phyloP scores from a whole-genome alignment of 306 rosid species.

The Gastrolobium villosum region DNA sequence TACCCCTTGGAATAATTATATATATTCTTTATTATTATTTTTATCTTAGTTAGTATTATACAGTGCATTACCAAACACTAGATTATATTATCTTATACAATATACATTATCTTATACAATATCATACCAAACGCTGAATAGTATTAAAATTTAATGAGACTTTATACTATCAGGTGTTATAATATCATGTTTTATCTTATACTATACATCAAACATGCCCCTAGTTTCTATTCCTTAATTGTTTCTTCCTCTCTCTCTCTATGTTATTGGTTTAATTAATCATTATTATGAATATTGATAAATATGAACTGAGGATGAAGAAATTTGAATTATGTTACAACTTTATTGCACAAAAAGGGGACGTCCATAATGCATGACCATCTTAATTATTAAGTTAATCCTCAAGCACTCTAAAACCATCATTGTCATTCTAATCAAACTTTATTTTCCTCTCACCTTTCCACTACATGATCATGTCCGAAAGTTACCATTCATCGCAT shows the following conservation, averaged over 20 bases:
- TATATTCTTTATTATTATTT: too few species aligned
- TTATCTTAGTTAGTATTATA: too few species aligned
- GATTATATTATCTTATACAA: too few species aligned
- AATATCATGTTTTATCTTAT: too few species aligned
- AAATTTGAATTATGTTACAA: slow-evolving; percentile 12
- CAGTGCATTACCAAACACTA: too few species aligned
- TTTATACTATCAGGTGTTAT: too few species aligned
- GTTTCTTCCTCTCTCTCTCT: not conserved
- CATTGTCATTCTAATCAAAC: not conserved
- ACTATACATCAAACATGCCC: too few species aligned
- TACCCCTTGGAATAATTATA: too few species aligned
- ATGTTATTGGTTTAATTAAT: slow-evolving; percentile 2
- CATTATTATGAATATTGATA: not conserved
- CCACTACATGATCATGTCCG: not conserved
- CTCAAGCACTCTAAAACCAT: not conserved
- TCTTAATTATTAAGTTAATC: slow-evolving; percentile 55
- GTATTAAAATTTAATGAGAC: too few species aligned
- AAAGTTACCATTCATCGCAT: not conserved
- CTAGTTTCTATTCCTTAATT: slow-evolving; percentile 4
- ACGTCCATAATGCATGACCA: slow-evolving; percentile 5
- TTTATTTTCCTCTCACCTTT: not conserved
- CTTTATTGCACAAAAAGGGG: slow-evolving; percentile 1
- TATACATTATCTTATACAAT: too few species aligned
- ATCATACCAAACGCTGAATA: too few species aligned
- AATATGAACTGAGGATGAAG: not conserved